Evolutionary conservation across 257 asterid species (phyloP), one percentile per base, ranked within the genome.

Genomic region (Cordia subcordata): DNA sequence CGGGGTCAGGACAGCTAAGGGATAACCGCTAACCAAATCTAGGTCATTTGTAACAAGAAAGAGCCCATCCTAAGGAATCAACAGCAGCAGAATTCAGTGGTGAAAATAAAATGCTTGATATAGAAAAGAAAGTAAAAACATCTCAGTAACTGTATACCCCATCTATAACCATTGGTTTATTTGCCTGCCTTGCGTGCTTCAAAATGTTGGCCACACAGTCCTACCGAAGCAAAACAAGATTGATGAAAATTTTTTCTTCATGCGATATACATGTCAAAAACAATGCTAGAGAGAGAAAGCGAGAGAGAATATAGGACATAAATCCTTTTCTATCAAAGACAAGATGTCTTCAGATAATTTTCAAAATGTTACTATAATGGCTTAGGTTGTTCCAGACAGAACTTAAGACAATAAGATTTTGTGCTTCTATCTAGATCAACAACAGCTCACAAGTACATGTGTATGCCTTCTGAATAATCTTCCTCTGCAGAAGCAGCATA

Each of bases 1-100:
- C 50, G 99, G 99, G 42, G 99, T 93, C 76, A 93, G 80, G 55
- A 86, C 92, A 61, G 97, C 99, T 75, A 89, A 70, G 15, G 95
- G 95, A 83, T 89, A 93, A 58, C 79, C 95, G 21, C 74, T 70
- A 74, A 93, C 73, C 72, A 93, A 81, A 68, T 89, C 96, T 56
- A 81, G 91, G 65, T 68, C 57, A 68, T 93, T 85, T 38, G 97
- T 86, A 63, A 93, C 84, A 22, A 89, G 96, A 72, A 80, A 93
- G 61, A 93, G 92, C 63, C 99, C 99, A 68, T 93, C 99, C 99
- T 93, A 80, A 35, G 22, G 76, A 74, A 42, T 42, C 68, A 52
- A 45, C 39, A 32, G 55, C 72, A 66, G 44, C 33, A 73, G 39
- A 46, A 67, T 37, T 70, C 12, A 64, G 53, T 58, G 17, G 61